Conservation (phyloP, 129 eudicot genomes). For the Helianthus tuberosus region DNA sequence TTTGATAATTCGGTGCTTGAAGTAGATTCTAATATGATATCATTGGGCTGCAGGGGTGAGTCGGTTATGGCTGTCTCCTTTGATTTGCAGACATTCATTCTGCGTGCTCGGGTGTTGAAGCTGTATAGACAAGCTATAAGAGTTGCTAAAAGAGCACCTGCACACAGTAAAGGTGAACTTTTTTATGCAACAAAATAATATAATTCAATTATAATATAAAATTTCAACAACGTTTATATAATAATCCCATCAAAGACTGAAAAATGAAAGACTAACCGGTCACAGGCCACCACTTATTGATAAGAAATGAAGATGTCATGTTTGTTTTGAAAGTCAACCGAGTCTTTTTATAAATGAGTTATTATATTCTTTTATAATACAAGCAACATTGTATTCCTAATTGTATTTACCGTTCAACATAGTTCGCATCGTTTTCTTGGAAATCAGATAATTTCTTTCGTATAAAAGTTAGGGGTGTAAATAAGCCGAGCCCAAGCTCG, state of each 20-base stretch:
- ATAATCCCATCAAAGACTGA: not conserved
- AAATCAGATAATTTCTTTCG: not conserved
- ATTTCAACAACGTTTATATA: not conserved
- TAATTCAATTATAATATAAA: not conserved
- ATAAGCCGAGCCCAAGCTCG: too few relatives aligned
- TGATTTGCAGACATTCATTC: constrained; percentile 73
- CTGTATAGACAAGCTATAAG: constrained; percentile 80
- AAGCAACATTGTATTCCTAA: not conserved
- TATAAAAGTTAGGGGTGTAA: too few relatives aligned
- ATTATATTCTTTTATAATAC: not conserved
- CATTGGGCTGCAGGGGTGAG: constrained; percentile 14
- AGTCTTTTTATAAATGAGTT: not conserved
- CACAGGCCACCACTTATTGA: not conserved
- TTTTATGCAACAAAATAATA: not conserved
- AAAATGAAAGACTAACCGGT: not conserved
- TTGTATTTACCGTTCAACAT: not conserved
- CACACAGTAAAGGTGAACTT: constrained; percentile 55
- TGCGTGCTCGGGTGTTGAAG: constrained; percentile 81
- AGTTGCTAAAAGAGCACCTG: constrained; percentile 67
- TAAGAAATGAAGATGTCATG: not conserved
- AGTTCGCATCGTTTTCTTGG: not conserved
- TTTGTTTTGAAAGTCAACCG: constrained; percentile 16
- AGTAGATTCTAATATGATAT: constrained; percentile 21
- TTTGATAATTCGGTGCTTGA: not conserved
- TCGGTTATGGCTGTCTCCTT: constrained; percentile 53